phyloP scores from a whole-genome alignment of 768 basidiomycete species.

The Xanthoconium purpureum region DNA sequence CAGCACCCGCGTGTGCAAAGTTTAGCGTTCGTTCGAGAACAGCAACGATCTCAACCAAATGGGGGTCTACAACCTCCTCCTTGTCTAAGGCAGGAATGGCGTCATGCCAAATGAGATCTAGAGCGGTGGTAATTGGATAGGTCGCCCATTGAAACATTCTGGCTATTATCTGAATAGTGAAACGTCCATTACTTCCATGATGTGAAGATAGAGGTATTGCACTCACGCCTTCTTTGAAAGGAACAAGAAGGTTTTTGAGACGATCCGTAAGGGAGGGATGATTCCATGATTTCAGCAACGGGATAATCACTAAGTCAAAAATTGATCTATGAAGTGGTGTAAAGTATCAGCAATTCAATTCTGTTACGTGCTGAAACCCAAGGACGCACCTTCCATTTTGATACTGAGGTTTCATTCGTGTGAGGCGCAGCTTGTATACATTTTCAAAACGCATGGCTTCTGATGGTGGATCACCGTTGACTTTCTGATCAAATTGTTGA shows the following conservation, averaged over 20 bases:
- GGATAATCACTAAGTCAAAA: not conserved
- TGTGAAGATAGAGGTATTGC: not conserved
- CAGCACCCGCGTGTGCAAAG: not conserved
- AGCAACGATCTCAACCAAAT: not conserved
- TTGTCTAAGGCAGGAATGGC: not conserved
- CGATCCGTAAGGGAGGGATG: not conserved
- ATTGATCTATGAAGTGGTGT: not conserved
- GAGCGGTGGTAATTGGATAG: not conserved
- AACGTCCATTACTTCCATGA: not conserved
- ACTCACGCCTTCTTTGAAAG: not conserved
- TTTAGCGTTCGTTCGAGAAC: not conserved
- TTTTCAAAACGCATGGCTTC: not conserved
- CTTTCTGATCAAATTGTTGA: not conserved
- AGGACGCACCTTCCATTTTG: not conserved
- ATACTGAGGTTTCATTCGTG: not conserved
- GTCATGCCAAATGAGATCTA: not conserved
- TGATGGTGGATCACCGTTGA: not conserved
- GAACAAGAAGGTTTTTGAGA: not conserved
- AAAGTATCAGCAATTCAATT: not conserved
- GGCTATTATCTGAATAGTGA: not conserved
- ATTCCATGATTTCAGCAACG: not conserved
- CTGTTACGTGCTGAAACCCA: too few relatives aligned
- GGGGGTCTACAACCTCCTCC: not conserved
- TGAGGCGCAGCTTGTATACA: not conserved
- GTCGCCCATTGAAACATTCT: not conserved